These are phyloP conservation scores for Ceratobasidium sp. DNA, from an alignment of 1,284 basidiomycete genomes.

Conservation along the genomic window DNA sequence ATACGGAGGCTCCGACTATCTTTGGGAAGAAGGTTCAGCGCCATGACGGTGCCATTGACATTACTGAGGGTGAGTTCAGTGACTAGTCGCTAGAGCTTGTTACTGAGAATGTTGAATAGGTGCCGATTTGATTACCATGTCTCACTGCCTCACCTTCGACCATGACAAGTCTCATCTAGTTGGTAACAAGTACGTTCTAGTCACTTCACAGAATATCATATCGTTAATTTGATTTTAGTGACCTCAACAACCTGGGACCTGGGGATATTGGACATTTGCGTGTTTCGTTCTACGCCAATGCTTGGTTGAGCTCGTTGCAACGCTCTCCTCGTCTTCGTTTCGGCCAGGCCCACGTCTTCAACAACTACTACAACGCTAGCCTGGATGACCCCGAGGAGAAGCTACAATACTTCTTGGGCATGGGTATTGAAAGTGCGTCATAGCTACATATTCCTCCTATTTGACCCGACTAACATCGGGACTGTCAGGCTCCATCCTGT, in stretches of 20 bases:
- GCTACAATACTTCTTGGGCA: constrained; percentile 41
- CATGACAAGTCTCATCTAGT: constrained; percentile 44
- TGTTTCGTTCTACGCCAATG: constrained; percentile 41
- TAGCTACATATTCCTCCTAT: constrained; percentile 7
- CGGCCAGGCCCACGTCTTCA: constrained; percentile 43
- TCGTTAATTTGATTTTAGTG: constrained; percentile 11
- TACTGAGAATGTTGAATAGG: background rate
- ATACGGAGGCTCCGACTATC: constrained; percentile 41
- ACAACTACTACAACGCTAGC: constrained; percentile 44
- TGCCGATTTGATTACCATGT: constrained; percentile 42
- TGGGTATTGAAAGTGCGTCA: constrained; percentile 44
- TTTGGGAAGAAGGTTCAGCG: constrained; percentile 44
- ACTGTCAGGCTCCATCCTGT: constrained; percentile 33
- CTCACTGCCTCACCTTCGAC: constrained; percentile 29
- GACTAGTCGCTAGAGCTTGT: background rate
- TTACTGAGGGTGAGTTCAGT: constrained; percentile 25
- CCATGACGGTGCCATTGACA: constrained; percentile 45
- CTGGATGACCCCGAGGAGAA: constrained; percentile 19
- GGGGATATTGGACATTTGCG: constrained; percentile 43
- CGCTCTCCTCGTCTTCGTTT: constrained; percentile 44
- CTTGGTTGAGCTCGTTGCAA: constrained; percentile 40
- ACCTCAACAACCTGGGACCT: constrained; percentile 40
- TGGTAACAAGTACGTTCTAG: constrained; percentile 31
- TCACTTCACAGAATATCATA: background rate
- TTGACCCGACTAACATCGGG: background rate